phyloP scores from a whole-genome alignment of 805 yeast genomes.

The Lachancea sp. region DNA sequence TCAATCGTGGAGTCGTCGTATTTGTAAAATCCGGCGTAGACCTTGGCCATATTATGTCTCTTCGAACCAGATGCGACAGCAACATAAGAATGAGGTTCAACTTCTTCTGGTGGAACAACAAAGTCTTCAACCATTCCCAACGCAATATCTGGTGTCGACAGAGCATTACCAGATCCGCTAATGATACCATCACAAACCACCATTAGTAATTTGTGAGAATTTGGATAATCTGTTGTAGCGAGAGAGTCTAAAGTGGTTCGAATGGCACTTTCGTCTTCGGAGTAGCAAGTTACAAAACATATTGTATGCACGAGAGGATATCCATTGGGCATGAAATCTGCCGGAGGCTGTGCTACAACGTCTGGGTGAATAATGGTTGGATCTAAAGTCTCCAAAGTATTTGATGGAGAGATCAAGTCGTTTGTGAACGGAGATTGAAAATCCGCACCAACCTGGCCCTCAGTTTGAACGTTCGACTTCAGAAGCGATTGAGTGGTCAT shows the following conservation, averaged over 20 bases:
- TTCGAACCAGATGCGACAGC: constrained; percentile 93
- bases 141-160: constrained; percentile 84
- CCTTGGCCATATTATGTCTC: constrained; percentile 97
- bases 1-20: constrained; percentile 75
- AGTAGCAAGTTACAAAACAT: constrained; percentile 85
- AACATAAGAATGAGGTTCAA: constrained; percentile 77
- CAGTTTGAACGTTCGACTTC: constrained; percentile 2
- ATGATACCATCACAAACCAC: constrained; percentile 91
- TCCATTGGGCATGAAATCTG: constrained; percentile 78
- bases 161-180: constrained; percentile 88
- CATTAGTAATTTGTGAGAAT: constrained; percentile 81
- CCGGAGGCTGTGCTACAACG: constrained; percentile 87
- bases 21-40: constrained; percentile 88
- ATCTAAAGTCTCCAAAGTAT: constrained; percentile 42
- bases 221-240: constrained; percentile 93
- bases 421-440: constrained; percentile 8
- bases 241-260: constrained; percentile 86
- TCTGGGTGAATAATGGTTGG: constrained; percentile 63
- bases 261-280: constrained; percentile 83
- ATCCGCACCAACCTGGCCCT: background rate
- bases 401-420: constrained; percentile 2
- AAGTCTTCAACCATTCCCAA: constrained; percentile 82
- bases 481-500: constrained; percentile 50
- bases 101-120: constrained; percentile 64
- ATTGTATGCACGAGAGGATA: constrained; percentile 71